phyloP scores from a whole-genome alignment of 2,329 filamentous ascomycete genomes.

The Fusarium veterinarium region DNA sequence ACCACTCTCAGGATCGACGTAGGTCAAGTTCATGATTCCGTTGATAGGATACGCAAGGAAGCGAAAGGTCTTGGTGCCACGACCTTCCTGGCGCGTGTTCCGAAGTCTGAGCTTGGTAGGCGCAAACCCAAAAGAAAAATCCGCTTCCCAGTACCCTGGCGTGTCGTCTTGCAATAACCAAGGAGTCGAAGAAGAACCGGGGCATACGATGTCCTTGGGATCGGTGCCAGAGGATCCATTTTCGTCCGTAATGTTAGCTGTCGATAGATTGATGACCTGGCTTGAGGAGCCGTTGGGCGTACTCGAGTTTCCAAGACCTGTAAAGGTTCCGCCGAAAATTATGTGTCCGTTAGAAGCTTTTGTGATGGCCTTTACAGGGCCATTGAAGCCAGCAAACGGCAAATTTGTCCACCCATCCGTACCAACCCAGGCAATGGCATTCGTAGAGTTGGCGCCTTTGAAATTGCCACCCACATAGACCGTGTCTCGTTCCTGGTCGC shows the following conservation, averaged over 20 bases:
- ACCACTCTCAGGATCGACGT: conserved; percentile 79
- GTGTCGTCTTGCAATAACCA: conserved; percentile 81
- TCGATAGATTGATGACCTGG: conserved; percentile 85
- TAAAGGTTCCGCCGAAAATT: conserved; percentile 91
- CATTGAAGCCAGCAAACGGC: conserved; percentile 94
- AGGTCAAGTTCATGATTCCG: conserved; percentile 97
- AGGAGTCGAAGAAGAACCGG: conserved; percentile 74
- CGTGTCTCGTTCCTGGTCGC: conserved; percentile 79
- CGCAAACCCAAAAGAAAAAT: conserved; percentile 84
- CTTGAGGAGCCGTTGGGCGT: conserved; percentile 73
- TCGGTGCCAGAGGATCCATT: conserved; percentile 72
- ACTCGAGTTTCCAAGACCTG: conserved; percentile 84
- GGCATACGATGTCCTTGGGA: conserved; percentile 85
- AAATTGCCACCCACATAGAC: conserved; percentile 95
- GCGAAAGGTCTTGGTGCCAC: conserved; percentile 88
- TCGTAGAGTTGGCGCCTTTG: conserved; percentile 81
- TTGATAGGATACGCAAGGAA: conserved; percentile 87
- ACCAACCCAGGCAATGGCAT: conserved; percentile 85
- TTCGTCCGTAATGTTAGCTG: conserved; percentile 77
- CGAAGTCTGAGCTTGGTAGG: conserved; percentile 89
- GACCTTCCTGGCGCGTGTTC: conserved; percentile 86
- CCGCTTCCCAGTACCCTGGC: conserved; percentile 84
- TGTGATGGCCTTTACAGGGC: conserved; percentile 86
- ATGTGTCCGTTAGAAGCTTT: conserved; percentile 85
- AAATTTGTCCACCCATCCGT: conserved; percentile 79